Evolutionary conservation across 768 basidiomycete genomes (phyloP), one percentile per base, ranked within the genome.

Genomic region (Lyophyllum semitale): DNA sequence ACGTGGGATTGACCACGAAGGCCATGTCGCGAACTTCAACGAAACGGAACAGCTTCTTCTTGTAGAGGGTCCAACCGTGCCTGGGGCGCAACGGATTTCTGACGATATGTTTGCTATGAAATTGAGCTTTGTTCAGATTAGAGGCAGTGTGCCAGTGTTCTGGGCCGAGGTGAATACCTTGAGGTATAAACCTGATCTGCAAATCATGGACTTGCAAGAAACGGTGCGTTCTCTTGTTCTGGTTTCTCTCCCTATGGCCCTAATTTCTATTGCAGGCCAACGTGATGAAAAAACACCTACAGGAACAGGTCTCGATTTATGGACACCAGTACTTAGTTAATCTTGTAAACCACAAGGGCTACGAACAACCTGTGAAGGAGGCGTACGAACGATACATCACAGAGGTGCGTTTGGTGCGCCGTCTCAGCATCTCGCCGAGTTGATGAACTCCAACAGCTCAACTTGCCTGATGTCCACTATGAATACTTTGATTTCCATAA

Each of bases 91-190:
- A 37, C 71, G 70, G 17, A 66, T 69, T 46, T 63, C 71, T 17
- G 82, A 82, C 50, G 81, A 81, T 41, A 62, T 56, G 9, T 81
- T 77, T 52, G 81, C 77, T 2, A 75, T 78, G 13, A 84, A 85
- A 68, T 73, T 95, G 61, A 92, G 92, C 69, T 98, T 91, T 69
- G 91, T 95, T 7, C 97, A 99, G 73, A 94, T 88, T 52, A 79
- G 97, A 59, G 97, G 97, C 11, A 96, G 94, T 62, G 85, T 94
- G 5, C 97, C 97, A 0, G 69, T 98, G 18, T 98, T 89, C 68
- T 99, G 97, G 96, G 91, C 93, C 1, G 96, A 99, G 70, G 77
- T 99, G 66, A 98, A 93, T 71, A 98, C 91, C 40, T 67, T 99
- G 61, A 81, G 95, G 62, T 99, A 98, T 69, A 96, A 93, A 65